These are phyloP conservation scores for Perilla frutescens DNA, from an alignment of 257 asterid genomes.

Conservation along the genomic window DNA sequence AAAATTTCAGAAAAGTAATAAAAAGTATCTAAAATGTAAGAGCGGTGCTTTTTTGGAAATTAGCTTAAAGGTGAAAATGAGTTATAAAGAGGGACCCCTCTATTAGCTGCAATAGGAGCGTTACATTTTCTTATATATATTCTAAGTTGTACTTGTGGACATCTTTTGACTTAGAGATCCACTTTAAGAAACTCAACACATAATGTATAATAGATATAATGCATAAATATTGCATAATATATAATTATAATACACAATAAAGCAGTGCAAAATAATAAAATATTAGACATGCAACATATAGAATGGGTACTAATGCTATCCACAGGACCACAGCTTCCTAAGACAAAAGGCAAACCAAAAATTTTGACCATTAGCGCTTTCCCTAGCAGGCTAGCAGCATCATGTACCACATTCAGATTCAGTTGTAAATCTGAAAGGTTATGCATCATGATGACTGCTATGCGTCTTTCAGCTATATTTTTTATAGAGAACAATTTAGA, in stretches of 20 bases:
- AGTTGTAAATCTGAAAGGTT: not conserved
- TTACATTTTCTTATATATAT: not conserved
- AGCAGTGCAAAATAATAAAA: not conserved
- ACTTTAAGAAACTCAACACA: slow-evolving; percentile 4
- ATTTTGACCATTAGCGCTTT: not conserved
- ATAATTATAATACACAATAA: slow-evolving; percentile 3
- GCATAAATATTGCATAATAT: not conserved
- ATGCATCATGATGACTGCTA: slow-evolving; percentile 11
- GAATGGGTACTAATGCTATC: not conserved
- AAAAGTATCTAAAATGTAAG: slow-evolving; percentile 10
- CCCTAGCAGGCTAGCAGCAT: slow-evolving; percentile 9
- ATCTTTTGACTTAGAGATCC: not conserved
- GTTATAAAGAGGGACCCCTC: not conserved
- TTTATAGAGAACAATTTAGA: slow-evolving; percentile 15
- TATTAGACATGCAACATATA: not conserved
- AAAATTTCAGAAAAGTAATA: not conserved
- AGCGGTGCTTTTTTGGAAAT: not conserved
- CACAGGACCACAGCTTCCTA: slow-evolving; percentile 11
- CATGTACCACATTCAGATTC: not conserved
- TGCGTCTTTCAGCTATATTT: slow-evolving; percentile 6
- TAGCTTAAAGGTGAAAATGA: not conserved
- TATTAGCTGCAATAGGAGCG: slow-evolving; percentile 2
- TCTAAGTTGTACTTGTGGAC: not conserved
- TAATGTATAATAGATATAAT: not conserved
- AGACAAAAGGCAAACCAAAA: slow-evolving; percentile 3